Percentiles rank a stretch among this genome's conserved stretches.
These are phyloP conservation scores for Fusarium denticulatum DNA, from an alignment of 2,329 filamentous ascomycete genomes.

Conservation along the genomic window DNA sequence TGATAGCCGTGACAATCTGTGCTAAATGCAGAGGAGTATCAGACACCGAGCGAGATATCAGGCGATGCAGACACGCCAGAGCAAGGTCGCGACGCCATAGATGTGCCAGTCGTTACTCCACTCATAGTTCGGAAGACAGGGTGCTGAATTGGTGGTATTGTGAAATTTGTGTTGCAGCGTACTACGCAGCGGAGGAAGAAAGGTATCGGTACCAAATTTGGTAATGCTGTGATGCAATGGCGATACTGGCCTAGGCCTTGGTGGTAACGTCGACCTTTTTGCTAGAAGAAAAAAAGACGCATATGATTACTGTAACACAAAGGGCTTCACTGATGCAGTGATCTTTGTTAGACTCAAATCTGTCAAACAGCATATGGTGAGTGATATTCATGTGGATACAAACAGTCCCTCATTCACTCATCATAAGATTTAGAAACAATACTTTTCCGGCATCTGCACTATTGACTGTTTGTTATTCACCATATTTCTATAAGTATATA, in stretches of 20 bases:
- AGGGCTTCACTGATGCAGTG: not conserved
- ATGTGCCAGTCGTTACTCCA: not conserved
- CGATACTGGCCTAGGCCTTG: no score
- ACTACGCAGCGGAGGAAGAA: not conserved
- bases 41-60: not conserved
- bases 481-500: not conserved
- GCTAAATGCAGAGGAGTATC: not conserved
- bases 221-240: not conserved
- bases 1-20: not conserved
- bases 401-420: not conserved
- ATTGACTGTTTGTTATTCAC: not conserved
- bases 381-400: fast-evolving
- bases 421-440: fast-evolving
- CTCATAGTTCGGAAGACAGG: not conserved
- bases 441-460: fast-evolving
- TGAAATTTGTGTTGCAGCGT: not conserved
- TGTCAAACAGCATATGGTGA: not conserved
- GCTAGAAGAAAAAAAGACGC: no score
- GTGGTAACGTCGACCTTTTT: fast-evolving
- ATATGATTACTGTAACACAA: no score
- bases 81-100: not conserved
- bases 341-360: fast-evolving
- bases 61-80: not conserved
- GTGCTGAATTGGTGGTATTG: not conserved
- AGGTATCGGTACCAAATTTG: not conserved